Conservation (phyloP, 164 flowering plant genomes). For the Chimonanthus praecox region DNA sequence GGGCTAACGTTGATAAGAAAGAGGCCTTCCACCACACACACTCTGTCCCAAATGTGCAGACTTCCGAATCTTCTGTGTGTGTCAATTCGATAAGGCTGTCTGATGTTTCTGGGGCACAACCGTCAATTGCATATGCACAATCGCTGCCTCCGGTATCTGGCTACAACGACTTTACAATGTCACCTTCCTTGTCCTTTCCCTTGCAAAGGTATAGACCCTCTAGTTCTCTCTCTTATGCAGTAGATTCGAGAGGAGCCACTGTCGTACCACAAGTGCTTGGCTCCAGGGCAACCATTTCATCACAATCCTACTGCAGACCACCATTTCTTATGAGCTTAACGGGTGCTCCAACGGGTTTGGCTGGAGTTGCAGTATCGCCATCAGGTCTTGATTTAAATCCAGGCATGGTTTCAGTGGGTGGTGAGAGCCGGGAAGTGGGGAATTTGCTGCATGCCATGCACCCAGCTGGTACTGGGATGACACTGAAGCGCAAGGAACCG, state of each 20-base stretch:
- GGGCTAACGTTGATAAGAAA: conserved; percentile 45
- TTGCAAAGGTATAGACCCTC: conserved; percentile 46
- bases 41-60: conserved; percentile 42
- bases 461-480: conserved; percentile 39
- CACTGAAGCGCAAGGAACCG: conserved; percentile 69
- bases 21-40: conserved; percentile 25
- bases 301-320: conserved; percentile 33
- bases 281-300: conserved; percentile 30
- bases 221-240: conserved; percentile 49
- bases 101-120: conserved; percentile 34
- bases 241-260: conserved; percentile 62
- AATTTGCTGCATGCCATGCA: conserved; percentile 24
- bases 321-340: conserved; percentile 46
- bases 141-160: conserved; percentile 35
- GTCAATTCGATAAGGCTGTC: conserved; percentile 24
- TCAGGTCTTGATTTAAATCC: conserved; percentile 54
- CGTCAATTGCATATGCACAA: conserved; percentile 29
- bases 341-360: conserved; percentile 24
- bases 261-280: conserved; percentile 51
- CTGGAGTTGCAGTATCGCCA: conserved; percentile 35
- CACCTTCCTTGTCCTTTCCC: conserved; percentile 28
- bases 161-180: conserved; percentile 27
- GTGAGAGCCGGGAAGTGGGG: conserved; percentile 29
- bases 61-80: conserved; percentile 30
- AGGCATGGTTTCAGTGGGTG: conserved; percentile 31